Base-by-base conservation (phyloP, 176 grass and related monocot genomes). In the Paspalum notatum region DNA sequence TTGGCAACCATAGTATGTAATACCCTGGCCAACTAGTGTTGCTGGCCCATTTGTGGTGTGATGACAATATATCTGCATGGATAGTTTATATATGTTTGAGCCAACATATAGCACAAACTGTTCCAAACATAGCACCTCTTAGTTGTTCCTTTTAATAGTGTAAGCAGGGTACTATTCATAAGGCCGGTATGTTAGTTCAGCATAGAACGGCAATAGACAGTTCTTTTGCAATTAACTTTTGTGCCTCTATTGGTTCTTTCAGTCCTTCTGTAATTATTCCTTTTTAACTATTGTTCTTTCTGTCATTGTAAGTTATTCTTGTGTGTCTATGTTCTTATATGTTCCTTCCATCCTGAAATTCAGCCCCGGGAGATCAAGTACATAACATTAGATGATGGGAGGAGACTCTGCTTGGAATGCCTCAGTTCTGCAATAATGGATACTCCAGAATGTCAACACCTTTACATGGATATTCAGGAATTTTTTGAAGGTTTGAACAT, bases 401-500 rank as follows among this genome's bases (percentile, higher is more conserved):
- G 96, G 74, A 95, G 91, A 49, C 96, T 99, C 51, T 99, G 96
- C 78, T 84, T 99, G 46, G 92, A 99, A 58, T 99, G 96, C 68
- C 90, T 95, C 40, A 82, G 85, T 85, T 91, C 89, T 89, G 72
- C 96, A 63, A 80, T 95, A 74, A 91, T 99, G 96, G 96, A 99
- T 73, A 93, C 87, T 49, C 54, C 51, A 24, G 96, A 99, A 75
- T 93, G 96, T 80, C 92, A 99, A 78, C 93, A 90, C 15, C 90
- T 99, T 68, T 93, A 99, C 86, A 85, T 99, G 61, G 90, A 95
- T 25, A 95, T 99, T 86, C 88, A 93, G 40, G 96, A 99, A 81
- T 99, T 88, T 76, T 99, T 80, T 86, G 96, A 99, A 83, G 96
- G 96, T 85, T 68, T 99, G 66, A 93, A 95, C 55, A 99, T 99